Base-by-base conservation (phyloP, 2,329 filamentous ascomycete genomes). In the Botrytis sinoallii region DNA sequence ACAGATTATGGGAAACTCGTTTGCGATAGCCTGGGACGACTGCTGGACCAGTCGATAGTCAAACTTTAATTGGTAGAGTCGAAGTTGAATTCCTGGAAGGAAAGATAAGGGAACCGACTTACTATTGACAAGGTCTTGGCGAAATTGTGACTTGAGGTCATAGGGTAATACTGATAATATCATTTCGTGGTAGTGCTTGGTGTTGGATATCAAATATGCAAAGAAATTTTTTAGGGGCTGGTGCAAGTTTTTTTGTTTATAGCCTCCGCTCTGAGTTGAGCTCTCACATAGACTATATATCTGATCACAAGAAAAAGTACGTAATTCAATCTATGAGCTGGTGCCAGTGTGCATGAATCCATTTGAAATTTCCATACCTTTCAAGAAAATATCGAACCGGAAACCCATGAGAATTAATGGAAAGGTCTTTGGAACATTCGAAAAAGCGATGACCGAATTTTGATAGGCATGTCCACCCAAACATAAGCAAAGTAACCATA, bases 401-500 rank as follows among this genome's bases (percentile, higher is more conserved):
- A 1, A 40, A n/a, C 4, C 7, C 35, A 40, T 18, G 7, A 6
- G 10, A 35, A 4, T 25, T 29, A 2, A 16, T 7, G 9, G 7
- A 1, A 25, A 16, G 0, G 14, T 9, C 3, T n/a, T 40, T n/a
- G 22, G 40, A 63, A 18, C 12, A 1, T n/a, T n/a, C 22, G n/a
- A 20, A n/a, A n/a, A 60, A 40, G 40, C 18, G 38, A n/a, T 8
- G 60, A 16, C 8, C 35, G 0, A 52, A 1, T 52, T 14, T 52
- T n/a, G 4, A 38, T 4, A 63, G 14, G 35, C n/a, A n/a, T 40
- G 6, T 18, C 9, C 22, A 29, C 52, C 6, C 14, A 55, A 55
- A 18, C 6, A 55, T 7, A 1, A 18, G 12, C 7, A n/a, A 8
- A 18, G 12, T 4, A 5, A 25, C 1, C 0, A n/a, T 38, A 18